Evolutionary conservation across 129 eudicot species (phyloP).

Genomic region (Tagetes patula): DNA sequence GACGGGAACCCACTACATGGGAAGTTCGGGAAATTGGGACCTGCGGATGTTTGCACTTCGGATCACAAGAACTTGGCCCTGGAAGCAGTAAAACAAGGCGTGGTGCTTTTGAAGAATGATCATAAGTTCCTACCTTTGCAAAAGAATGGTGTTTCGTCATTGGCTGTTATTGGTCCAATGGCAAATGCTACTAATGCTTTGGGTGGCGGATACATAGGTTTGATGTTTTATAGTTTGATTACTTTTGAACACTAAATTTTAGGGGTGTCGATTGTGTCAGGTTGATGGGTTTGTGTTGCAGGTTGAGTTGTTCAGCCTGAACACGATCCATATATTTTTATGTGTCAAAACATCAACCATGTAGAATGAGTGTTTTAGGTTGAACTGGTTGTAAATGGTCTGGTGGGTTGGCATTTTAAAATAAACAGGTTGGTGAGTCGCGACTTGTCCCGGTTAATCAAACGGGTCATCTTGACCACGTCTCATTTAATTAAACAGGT

Average conservation of each 20-base stretch:
- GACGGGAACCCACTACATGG: slow-evolving; percentile 65
- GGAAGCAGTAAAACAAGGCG: slow-evolving; percentile 86
- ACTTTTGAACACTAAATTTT: background rate
- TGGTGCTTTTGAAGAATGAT: slow-evolving; percentile 83
- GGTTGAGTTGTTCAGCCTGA: too few species aligned
- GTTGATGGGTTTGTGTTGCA: too few species aligned
- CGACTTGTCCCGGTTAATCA: too few species aligned
- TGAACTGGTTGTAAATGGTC: too few species aligned
- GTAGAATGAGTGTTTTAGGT: too few species aligned
- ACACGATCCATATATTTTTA: too few species aligned
- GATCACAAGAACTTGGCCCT: slow-evolving; percentile 69
- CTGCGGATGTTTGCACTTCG: slow-evolving; percentile 61
- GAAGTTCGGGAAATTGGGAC: slow-evolving; percentile 56
- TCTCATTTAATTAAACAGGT: too few species aligned
- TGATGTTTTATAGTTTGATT: background rate
- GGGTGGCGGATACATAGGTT: slow-evolving; percentile 90
- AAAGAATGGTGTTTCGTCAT: slow-evolving; percentile 50
- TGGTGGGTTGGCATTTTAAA: too few species aligned
- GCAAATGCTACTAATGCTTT: slow-evolving; percentile 55
- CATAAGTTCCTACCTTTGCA: slow-evolving; percentile 67
- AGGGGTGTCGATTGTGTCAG: too few species aligned
- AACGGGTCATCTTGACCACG: too few species aligned
- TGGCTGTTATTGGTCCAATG: slow-evolving; percentile 87
- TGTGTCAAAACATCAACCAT: too few species aligned
- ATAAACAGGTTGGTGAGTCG: too few species aligned